A percentile compares a stretch with the other conserved stretches of the same genome.
These are phyloP conservation scores for Chlamydomonas applanata DNA, from an alignment of 139 green algal species.

Conservation along the genomic window DNA sequence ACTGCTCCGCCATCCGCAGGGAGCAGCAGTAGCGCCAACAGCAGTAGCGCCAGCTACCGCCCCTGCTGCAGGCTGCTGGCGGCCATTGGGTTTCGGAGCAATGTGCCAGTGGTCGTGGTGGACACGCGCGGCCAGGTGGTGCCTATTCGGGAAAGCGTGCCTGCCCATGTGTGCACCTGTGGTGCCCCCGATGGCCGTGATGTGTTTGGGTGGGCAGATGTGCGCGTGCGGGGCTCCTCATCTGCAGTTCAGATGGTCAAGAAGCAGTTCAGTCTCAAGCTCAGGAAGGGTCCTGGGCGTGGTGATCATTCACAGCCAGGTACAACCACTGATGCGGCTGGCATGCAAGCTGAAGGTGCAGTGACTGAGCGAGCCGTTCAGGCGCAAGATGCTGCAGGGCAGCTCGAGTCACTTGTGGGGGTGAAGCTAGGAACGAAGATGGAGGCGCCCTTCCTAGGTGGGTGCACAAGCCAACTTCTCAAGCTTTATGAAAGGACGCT, in stretches of 20 bases:
- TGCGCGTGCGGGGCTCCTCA: too few species aligned
- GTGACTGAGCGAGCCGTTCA: too few species aligned
- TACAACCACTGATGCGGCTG: too few species aligned
- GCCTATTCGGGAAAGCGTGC: conserved; percentile 12
- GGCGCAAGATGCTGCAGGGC: too few species aligned
- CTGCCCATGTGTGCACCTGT: conserved; percentile 41
- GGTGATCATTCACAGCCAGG: too few species aligned
- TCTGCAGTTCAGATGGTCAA: not conserved
- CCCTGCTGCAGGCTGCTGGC: conserved; percentile 3
- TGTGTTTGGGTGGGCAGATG: not conserved
- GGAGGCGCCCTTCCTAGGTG: too few species aligned
- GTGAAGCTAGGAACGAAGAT: too few species aligned
- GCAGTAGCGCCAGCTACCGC: not conserved
- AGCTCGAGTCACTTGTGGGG: too few species aligned
- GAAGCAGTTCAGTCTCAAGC: not conserved
- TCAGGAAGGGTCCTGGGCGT: too few species aligned
- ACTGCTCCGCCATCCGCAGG: too few species aligned
- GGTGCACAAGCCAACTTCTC: too few species aligned
- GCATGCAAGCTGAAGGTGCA: not conserved
- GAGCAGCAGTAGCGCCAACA: not conserved
- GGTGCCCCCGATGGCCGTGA: conserved; percentile 16
- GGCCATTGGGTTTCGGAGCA: conserved; percentile 30
- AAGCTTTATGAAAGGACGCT: too few species aligned
- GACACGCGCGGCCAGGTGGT: conserved; percentile 15
- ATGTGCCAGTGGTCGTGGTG: conserved; percentile 44